Conservation (phyloP, 176 grass and related monocot genomes). For the Carex cristatella region DNA sequence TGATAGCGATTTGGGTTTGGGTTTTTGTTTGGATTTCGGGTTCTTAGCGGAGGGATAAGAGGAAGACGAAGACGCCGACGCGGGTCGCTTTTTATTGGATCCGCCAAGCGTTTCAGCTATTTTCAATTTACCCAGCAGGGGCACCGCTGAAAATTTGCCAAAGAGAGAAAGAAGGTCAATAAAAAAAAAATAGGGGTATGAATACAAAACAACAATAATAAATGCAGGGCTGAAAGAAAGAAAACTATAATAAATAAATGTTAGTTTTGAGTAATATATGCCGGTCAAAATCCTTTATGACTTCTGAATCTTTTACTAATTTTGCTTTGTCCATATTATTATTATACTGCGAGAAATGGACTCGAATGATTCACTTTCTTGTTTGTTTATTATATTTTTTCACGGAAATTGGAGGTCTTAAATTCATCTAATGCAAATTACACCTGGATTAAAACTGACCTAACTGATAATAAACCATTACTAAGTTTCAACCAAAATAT, state of each 20-base stretch:
- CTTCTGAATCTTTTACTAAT: background rate
- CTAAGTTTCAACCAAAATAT: background rate
- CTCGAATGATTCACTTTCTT: background rate
- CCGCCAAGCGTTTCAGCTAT: constrained; percentile 24
- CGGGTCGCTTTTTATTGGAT: constrained; percentile 3
- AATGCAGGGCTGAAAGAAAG: background rate
- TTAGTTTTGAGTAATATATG: background rate
- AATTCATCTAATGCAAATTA: too few species aligned
- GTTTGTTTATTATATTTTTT: background rate
- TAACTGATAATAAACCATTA: background rate
- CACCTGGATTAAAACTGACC: too few species aligned
- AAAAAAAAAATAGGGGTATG: background rate
- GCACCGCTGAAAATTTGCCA: constrained; percentile 21
- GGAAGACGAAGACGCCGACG: constrained; percentile 4
- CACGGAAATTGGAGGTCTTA: background rate
- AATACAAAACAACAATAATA: background rate
- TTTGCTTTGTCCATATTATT: background rate
- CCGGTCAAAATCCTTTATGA: background rate
- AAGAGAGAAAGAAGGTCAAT: background rate
- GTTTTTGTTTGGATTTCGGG: constrained; percentile 15
- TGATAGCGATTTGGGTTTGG: constrained; percentile 11
- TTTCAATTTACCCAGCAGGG: constrained; percentile 26
- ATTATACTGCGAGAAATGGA: background rate
- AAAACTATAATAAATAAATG: background rate
- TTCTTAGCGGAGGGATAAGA: background rate